These are phyloP conservation scores for Gardenia jasminoides DNA, from an alignment of 257 asterid genomes.

Conservation along the genomic window DNA sequence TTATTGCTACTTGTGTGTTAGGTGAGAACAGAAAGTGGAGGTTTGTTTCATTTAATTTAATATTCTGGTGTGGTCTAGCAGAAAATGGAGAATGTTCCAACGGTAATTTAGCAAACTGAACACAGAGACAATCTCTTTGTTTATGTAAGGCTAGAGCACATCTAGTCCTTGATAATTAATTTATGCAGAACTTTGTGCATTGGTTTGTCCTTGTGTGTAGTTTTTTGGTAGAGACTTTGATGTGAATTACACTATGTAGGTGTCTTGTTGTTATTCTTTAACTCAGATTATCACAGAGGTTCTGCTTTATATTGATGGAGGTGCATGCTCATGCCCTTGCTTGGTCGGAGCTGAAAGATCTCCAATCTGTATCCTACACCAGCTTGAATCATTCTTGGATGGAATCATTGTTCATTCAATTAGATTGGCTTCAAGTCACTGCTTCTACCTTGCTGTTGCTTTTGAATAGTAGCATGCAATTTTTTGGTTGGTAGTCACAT, in stretches of 20 bases:
- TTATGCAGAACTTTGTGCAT: too few relatives aligned
- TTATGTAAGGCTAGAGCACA: too few relatives aligned
- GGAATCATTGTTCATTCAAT: neutral
- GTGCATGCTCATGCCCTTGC: slow-evolving; percentile 34
- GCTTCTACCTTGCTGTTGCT: neutral
- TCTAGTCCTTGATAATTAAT: too few relatives aligned
- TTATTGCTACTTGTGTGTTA: neutral
- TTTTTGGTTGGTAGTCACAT: neutral
- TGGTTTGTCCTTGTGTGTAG: neutral
- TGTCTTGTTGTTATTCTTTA: slow-evolving; percentile 28
- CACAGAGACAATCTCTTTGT: too few relatives aligned
- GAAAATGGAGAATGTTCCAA: too few relatives aligned
- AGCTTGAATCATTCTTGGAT: slow-evolving; percentile 2
- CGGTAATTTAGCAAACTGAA: too few relatives aligned
- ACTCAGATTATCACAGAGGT: slow-evolving; percentile 37
- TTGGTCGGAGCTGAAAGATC: slow-evolving; percentile 33
- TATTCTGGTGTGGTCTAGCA: too few relatives aligned
- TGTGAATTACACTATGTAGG: slow-evolving; percentile 10
- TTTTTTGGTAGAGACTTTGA: neutral
- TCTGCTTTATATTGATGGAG: slow-evolving; percentile 35
- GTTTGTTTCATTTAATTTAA: too few relatives aligned
- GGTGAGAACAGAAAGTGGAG: neutral
- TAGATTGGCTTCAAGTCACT: neutral
- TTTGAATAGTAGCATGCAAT: neutral
- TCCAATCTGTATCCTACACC: slow-evolving; percentile 34